phyloP scores from a whole-genome alignment of 2,329 filamentous ascomycete species.

The Phaeosphaeriaceae sp. region DNA sequence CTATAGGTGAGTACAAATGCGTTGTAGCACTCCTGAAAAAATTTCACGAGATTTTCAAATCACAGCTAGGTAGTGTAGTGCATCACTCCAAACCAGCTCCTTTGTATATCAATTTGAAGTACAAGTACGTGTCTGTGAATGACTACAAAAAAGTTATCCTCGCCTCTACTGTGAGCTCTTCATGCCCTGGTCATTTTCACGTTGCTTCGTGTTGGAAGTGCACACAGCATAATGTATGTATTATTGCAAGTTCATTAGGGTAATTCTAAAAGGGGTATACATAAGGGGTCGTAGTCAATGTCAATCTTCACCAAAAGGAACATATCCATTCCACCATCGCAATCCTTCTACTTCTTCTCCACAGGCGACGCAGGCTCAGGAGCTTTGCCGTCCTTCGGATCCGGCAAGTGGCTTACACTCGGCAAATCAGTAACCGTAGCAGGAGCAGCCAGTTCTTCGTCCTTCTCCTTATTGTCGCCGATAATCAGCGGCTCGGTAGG shows the following conservation, averaged over 20 bases:
- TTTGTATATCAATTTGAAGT: too few species aligned
- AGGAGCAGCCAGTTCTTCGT: constrained; percentile 15
- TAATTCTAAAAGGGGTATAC: not conserved
- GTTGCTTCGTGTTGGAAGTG: not conserved
- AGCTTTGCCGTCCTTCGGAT: constrained; percentile 31
- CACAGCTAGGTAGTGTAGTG: too few species aligned
- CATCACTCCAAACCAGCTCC: too few species aligned
- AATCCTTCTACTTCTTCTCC: constrained; percentile 13
- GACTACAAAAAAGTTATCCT: too few species aligned
- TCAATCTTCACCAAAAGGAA: constrained; percentile 26
- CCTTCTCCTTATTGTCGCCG: constrained; percentile 29
- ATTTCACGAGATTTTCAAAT: too few species aligned
- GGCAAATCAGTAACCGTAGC: constrained; percentile 42
- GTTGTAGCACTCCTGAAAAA: too few species aligned
- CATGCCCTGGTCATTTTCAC: not conserved
- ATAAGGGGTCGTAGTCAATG: constrained; percentile 9
- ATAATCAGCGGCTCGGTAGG: constrained; percentile 39
- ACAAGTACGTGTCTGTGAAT: too few species aligned
- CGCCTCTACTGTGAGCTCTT: too few species aligned
- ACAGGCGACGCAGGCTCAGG: constrained; percentile 16
- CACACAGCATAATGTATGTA: not conserved
- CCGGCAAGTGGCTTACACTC: constrained; percentile 45
- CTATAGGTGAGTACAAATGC: too few species aligned
- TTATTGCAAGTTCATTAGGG: not conserved
- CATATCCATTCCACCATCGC: not conserved